These are phyloP conservation scores for Coemansia sp. DNA, from an alignment of 192 early-diverging fungal species.

Conservation along the genomic window DNA sequence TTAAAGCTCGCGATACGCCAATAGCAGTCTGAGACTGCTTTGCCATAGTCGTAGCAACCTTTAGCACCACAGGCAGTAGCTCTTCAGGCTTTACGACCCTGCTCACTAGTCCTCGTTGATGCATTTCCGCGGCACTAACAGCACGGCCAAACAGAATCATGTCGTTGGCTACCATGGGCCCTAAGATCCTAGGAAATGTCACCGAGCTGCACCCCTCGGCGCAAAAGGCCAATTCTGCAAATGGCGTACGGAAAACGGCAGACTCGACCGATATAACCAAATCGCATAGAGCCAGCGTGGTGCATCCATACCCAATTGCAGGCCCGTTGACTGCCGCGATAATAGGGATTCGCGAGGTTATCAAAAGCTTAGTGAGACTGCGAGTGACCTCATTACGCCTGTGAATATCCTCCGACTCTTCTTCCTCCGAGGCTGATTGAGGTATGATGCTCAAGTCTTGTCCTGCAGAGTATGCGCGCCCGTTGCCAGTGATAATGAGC, in stretches of 20 bases:
- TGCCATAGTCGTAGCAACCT: slow-evolving; percentile 56
- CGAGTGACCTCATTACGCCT: slow-evolving; percentile 30
- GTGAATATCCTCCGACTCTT: slow-evolving; percentile 13
- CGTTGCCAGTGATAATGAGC: slow-evolving; percentile 64
- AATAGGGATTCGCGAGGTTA: slow-evolving; percentile 69
- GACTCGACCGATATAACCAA: slow-evolving; percentile 65
- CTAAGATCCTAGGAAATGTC: slow-evolving; percentile 70
- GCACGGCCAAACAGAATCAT: slow-evolving; percentile 65
- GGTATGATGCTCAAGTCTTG: slow-evolving; percentile 54
- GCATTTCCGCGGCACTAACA: slow-evolving; percentile 62
- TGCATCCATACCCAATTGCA: slow-evolving; percentile 70
- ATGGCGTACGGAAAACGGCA: slow-evolving; percentile 72
- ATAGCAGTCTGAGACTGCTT: slow-evolving; percentile 62
- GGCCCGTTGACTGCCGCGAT: slow-evolving; percentile 74
- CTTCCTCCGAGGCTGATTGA: slow-evolving; percentile 20
- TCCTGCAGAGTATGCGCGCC: slow-evolving; percentile 67
- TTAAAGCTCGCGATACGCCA: slow-evolving; percentile 58
- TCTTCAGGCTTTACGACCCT: slow-evolving; percentile 57
- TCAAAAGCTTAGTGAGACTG: slow-evolving; percentile 50
- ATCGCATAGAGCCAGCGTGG: slow-evolving; percentile 69
- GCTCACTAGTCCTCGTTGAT: slow-evolving; percentile 59
- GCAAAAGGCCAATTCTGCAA: slow-evolving; percentile 74
- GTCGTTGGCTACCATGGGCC: slow-evolving; percentile 65
- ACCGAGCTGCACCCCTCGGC: slow-evolving; percentile 74
- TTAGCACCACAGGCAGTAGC: slow-evolving; percentile 57